These are phyloP conservation scores for Pachysandra terminalis DNA, from an alignment of 164 flowering plant genomes.

Conservation along the genomic window DNA sequence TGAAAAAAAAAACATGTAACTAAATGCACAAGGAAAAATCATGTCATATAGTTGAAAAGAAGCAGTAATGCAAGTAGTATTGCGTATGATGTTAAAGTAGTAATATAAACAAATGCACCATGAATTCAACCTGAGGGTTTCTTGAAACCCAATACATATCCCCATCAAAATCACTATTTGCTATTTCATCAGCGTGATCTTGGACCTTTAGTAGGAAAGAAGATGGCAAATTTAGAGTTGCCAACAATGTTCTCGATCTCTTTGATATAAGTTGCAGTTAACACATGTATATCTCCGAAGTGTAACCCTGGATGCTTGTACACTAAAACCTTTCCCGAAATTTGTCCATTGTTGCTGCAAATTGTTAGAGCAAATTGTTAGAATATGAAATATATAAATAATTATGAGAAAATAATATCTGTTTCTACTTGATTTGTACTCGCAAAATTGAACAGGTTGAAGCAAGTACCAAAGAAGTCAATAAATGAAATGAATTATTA, in stretches of 20 bases:
- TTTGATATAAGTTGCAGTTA: slow-evolving; percentile 52
- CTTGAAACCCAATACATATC: slow-evolving; percentile 81
- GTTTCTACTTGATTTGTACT: background rate
- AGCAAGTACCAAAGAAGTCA: background rate
- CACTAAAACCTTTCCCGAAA: slow-evolving; percentile 71
- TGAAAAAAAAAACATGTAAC: too few relatives aligned
- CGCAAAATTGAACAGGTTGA: background rate
- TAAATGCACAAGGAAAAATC: too few relatives aligned
- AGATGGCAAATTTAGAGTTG: slow-evolving; percentile 75
- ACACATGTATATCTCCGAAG: slow-evolving; percentile 77
- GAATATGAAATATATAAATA: background rate
- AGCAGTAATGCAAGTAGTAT: too few relatives aligned
- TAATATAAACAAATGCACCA: background rate
- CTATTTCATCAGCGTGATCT: slow-evolving; percentile 88
- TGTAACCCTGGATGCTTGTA: slow-evolving; percentile 85
- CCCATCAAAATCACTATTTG: slow-evolving; percentile 85
- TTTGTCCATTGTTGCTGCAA: slow-evolving; percentile 68
- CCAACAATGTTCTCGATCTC: slow-evolving; percentile 54
- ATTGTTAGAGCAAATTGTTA: slow-evolving; percentile 3
- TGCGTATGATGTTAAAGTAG: too few relatives aligned
- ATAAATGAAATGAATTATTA: too few relatives aligned
- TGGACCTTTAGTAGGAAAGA: slow-evolving; percentile 63
- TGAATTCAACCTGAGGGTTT: slow-evolving; percentile 53
- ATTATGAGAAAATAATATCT: background rate
- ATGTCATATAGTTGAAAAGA: too few relatives aligned